A percentile compares a stretch with the other conserved stretches of the same genome.
Evolutionary conservation across 192 early-diverging fungal species (phyloP).

Genomic region (Coemansia sp.): DNA sequence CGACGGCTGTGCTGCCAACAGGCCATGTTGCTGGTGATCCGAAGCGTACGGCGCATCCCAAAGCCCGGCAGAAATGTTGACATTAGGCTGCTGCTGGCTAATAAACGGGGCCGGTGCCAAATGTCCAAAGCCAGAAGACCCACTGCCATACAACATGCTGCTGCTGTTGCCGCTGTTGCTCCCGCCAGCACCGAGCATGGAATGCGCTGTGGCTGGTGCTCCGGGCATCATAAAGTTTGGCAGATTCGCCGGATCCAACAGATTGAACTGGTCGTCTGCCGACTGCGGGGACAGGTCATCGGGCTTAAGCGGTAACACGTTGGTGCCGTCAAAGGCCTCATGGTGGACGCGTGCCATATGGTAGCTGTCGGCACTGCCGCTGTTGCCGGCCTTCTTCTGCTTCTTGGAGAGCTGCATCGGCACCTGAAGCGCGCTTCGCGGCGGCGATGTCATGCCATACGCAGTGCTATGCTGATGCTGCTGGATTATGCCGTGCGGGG

Average conservation of each 20-base stretch:
- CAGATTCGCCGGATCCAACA: constrained; percentile 48
- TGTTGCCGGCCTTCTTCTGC: constrained; percentile 21
- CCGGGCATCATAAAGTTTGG: constrained; percentile 48
- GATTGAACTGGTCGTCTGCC: constrained; percentile 37
- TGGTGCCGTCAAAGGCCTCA: constrained; percentile 52
- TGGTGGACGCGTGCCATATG: constrained; percentile 47
- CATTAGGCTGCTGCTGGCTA: constrained; percentile 8
- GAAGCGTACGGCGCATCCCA: constrained; percentile 14
- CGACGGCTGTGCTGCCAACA: neutral
- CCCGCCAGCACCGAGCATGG: neutral
- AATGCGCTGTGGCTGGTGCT: neutral
- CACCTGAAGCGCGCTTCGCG: constrained; percentile 5
- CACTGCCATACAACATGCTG: neutral
- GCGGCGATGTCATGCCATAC: constrained; percentile 7
- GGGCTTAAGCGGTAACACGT: constrained; percentile 50
- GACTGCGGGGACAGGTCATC: constrained; percentile 33
- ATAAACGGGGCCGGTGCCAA: neutral
- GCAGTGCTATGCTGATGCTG: constrained; percentile 12
- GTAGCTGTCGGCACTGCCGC: constrained; percentile 18
- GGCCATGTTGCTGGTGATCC: neutral
- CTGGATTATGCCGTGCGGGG: neutral
- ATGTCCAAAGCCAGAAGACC: constrained; percentile 1
- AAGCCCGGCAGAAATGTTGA: neutral
- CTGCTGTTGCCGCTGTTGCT: neutral
- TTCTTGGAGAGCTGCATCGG: constrained; percentile 15